These are phyloP conservation scores for Pseudisothecium myosuroides DNA, from an alignment of 225 moss, liverwort and hornwort genomes.

Conservation along the genomic window DNA sequence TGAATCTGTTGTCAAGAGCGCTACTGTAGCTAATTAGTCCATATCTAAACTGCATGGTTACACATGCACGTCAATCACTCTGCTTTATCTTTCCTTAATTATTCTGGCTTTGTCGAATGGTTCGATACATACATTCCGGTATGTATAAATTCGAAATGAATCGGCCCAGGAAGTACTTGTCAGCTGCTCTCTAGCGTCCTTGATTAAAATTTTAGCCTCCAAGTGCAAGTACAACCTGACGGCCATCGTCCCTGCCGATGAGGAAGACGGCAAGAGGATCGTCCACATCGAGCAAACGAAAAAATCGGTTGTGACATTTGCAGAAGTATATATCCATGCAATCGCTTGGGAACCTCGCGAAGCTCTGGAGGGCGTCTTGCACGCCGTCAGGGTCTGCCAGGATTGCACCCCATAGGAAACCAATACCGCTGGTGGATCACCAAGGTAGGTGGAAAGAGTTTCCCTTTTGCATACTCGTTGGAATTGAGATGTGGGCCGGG, in stretches of 20 bases:
- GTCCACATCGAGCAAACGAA: background rate
- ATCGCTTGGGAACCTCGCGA: background rate
- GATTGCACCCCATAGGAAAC: background rate
- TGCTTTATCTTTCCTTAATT: background rate
- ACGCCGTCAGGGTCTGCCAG: background rate
- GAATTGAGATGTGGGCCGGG: too few relatives aligned
- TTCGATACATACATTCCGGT: background rate
- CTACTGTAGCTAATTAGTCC: background rate
- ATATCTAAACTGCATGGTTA: background rate
- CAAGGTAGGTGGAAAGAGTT: background rate
- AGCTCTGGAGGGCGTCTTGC: constrained; percentile 4
- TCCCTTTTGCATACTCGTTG: background rate
- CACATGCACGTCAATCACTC: background rate
- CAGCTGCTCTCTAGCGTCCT: background rate
- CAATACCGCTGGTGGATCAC: background rate
- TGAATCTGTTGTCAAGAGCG: background rate
- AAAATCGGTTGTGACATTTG: background rate
- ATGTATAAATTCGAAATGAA: background rate
- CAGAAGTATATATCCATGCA: background rate
- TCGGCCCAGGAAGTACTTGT: background rate
- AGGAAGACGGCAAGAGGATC: background rate
- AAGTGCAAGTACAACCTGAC: background rate
- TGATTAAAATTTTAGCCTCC: background rate
- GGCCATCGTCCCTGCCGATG: background rate
- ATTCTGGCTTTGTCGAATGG: background rate